Evolutionary conservation across 768 basidiomycete species (phyloP), one percentile per base, ranked within the genome.

Genomic region (Royoungia palumana): DNA sequence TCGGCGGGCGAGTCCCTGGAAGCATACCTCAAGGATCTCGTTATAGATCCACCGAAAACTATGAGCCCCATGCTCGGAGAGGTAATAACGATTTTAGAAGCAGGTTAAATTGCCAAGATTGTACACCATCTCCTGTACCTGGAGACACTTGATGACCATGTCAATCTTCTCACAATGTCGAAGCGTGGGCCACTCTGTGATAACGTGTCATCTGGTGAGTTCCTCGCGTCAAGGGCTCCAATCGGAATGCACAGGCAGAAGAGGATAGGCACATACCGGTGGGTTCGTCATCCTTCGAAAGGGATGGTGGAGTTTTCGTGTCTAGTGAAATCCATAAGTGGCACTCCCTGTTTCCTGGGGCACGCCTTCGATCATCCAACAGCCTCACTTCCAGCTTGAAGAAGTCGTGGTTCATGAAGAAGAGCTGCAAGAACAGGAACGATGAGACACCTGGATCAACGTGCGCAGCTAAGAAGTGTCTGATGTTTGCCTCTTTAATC

Each of bases 21-120:
- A 6, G 41, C 44, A 4, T 24, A 47, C 51, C 19, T 50, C 47
- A 34, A 55, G 48, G 16, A 62, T 20, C 35, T 54, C 51, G 54
- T 63, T 58, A 37, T 68, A 50, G 37, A 76, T 71, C 64, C 63
- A 76, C 8, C 46, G 64, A 41, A 70, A 71, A 35, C 75, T 73
- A 34, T 59, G 51, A 16, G 65, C 65, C 38, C 76, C 75, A 40
- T 68, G 64, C 6, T 64, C 47, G 5, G 73, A 64, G 35, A 38
- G 48, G 46, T 39, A 46, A 22, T 47, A 46, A 5, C 49, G 55
- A n/a, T 45, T 75, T 58, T 72, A 71, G 64, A 74, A 74, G 13
- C 68, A 57, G 2, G 73, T 71, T 22, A 75, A 58, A n/a, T 57
- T 58, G 8, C 54, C 56, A 43, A 75, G 65, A 50, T 71, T 64